Base-by-base conservation (phyloP, 331 rosid species). In the Rhamnella rubrinervis region DNA sequence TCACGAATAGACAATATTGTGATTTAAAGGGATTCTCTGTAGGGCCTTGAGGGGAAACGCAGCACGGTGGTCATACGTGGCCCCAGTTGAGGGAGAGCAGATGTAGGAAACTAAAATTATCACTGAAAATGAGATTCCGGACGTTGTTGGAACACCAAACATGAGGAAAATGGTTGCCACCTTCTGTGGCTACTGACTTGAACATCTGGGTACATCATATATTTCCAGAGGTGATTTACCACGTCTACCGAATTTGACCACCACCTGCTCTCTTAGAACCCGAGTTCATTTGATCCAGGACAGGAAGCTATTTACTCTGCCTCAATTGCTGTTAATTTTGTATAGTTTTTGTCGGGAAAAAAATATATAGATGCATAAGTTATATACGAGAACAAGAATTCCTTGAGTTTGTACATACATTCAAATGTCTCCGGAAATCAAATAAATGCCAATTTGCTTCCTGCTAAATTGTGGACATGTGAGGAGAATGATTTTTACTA, bases 1-100 rank as follows among this genome's bases (percentile, higher is more conserved):
- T 75, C 84, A 84, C 25, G 98, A 91, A 63, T 86, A 83, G 81
- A 70, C 80, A 65, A 73, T 44, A 1, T 71, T 49, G 63, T 66
- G 63, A 63, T 68, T 50, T 52, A 66, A 70, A 55, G 61, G 63
- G 76, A 71, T 59, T 73, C 71, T 63, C 26, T 38, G 35, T 31
- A 65, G 72, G 18, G 31, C 60, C 23, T 65, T 58, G 52, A 59
- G 64, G 56, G 52, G 60, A 65, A 70, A 60, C 65, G 44, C 61
- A 17, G 61, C 59, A 4, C 18, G 69, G 17, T 31, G 5, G 35
- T 4, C 35, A 31, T 31, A 31, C 51, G 12, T 38, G 57, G 55
- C 57, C 79, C 65, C 72, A 57, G 79, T 68, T 63, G 71, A 73
- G 72, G 14, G 66, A 61, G 70, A 62, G 26, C 23, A 50, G 67